phyloP scores from a whole-genome alignment of 176 grass and related monocot species.

The Carex cristatella region DNA sequence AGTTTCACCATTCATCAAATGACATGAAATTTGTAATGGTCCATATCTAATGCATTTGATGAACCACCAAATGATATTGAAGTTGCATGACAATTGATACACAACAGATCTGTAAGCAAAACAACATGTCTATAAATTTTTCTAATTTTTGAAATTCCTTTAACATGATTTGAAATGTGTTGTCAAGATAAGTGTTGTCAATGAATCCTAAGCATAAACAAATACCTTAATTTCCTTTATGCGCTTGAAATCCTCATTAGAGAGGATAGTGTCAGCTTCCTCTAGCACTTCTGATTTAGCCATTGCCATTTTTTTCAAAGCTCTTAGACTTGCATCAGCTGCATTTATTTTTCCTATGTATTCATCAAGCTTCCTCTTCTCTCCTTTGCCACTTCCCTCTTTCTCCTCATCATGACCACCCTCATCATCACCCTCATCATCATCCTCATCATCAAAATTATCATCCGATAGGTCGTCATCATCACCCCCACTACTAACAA shows the following conservation, averaged over 20 bases:
- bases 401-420: conserved; percentile 34
- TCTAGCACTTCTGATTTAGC: conserved; percentile 27
- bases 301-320: conserved; percentile 68
- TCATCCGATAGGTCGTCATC: conserved; percentile 38
- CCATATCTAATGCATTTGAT: no score
- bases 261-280: conserved; percentile 69
- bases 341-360: conserved; percentile 50
- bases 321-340: conserved; percentile 77
- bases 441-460: conserved; percentile 26
- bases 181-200: no score
- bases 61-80: no score
- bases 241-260: conserved; percentile 80
- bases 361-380: conserved; percentile 72
- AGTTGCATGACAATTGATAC: no score
- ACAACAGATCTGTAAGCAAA: no score
- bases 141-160: no score
- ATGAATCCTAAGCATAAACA: background rate
- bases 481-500: conserved; percentile 26
- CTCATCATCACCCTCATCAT: conserved; percentile 30
- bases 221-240: conserved; percentile 87
- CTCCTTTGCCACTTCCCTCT: conserved; percentile 23
- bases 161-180: no score
- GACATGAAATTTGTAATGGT: no score
- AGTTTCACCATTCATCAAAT: no score
- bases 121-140: no score